Evolutionary conservation across 306 rosid species (phyloP), one percentile per base, ranked within the genome.

Genomic region (Hippophae tibetana): DNA sequence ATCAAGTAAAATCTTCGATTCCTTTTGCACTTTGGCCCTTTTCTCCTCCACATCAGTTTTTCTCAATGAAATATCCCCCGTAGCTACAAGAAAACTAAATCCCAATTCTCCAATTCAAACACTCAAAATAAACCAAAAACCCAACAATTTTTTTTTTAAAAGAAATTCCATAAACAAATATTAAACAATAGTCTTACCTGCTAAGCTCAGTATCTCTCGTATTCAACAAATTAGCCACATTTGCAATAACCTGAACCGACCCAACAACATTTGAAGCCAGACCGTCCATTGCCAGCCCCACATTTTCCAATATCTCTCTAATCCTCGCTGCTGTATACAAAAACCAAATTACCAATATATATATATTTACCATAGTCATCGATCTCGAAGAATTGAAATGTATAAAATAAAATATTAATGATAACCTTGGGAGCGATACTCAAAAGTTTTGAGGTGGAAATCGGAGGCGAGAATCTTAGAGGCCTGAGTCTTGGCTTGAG

Each of bases 161-260:
- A 18, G 23, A 18, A 18, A 18, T 18, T 18, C 23, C 23, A 18
- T 18, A 18, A 18, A 18, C 23, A 18, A 18, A 18, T 2, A 58
- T 11, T 23, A 46, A 47, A 49, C 23, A 7, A 5, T 31, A 27
- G 26, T 18, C 85, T 42, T 52, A 83, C 96, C 98, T 92, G 70
- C 99, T 92, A 23, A 84, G 77, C 79, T 92, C 99, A 45, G 96
- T 92, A 63, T 92, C 99, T 72, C 99, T 88, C 47, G 88, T 85
- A 54, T 92, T 92, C 79, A 92, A 80, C 76, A 92, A 74, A 73
- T 88, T 88, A 8, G 96, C 86, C 41, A 92, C 96, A 57, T 81
- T 84, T 0, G 99, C 93, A 14, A 92, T 82, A 67, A 85, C 96
- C 52, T 88, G 99, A 7, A 95, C 84, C 0, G 95, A 84, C 0